These are phyloP conservation scores for Fusarium sp. DNA, from an alignment of 2,329 filamentous ascomycete genomes.

Conservation along the genomic window DNA sequence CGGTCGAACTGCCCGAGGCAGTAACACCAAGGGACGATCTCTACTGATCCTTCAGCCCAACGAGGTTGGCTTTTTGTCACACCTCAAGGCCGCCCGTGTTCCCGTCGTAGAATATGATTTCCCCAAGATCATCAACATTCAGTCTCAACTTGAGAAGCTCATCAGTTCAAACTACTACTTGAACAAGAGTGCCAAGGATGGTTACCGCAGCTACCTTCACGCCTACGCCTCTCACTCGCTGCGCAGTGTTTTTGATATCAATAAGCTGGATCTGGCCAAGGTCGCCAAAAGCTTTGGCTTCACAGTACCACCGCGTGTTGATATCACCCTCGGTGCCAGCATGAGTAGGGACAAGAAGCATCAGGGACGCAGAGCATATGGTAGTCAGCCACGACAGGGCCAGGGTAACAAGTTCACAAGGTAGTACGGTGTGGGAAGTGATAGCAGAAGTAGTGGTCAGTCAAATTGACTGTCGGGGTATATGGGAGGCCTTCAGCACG, in stretches of 20 bases:
- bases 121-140: constrained; percentile 91
- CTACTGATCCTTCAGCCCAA: constrained; percentile 93
- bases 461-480: constrained; percentile 32
- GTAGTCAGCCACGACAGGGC: constrained; percentile 78
- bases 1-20: constrained; percentile 89
- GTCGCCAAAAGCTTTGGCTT: constrained; percentile 89
- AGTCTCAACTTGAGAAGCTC: constrained; percentile 92
- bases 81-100: constrained; percentile 90
- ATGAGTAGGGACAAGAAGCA: constrained; percentile 76
- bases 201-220: constrained; percentile 91
- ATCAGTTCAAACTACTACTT: constrained; percentile 97
- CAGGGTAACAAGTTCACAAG: constrained; percentile 40
- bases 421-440: constrained; percentile 17
- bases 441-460: constrained; percentile 8
- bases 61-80: constrained; percentile 91
- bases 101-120: constrained; percentile 98
- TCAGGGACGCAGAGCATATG: constrained; percentile 74
- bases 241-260: constrained; percentile 75
- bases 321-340: constrained; percentile 84
- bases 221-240: constrained; percentile 83
- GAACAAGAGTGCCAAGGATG: constrained; percentile 83
- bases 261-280: constrained; percentile 85
- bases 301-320: constrained; percentile 79
- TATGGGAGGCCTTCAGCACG: constrained; percentile 43
- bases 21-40: constrained; percentile 84